phyloP scores from a whole-genome alignment of 192 early-diverging fungal genomes.

The Pecoramyces ruminantium region DNA sequence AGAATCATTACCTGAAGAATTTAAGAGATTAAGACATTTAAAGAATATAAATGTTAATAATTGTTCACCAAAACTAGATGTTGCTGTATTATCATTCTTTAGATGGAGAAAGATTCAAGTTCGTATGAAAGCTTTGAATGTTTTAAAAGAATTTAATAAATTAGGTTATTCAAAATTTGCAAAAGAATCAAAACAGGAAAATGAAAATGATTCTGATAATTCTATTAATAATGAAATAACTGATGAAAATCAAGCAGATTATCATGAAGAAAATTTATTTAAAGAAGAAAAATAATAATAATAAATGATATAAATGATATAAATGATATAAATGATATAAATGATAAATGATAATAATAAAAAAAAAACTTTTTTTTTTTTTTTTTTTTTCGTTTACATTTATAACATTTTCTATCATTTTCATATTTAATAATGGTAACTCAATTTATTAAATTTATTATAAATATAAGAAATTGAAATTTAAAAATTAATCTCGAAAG shows the following conservation, averaged over 20 bases:
- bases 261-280: neutral
- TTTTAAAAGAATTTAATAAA: neutral
- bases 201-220: neutral
- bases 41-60: neutral
- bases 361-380: no score
- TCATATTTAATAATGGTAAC: no score
- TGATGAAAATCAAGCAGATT: neutral
- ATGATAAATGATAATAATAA: no score
- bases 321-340: no score
- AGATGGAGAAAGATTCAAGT: neutral
- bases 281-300: neutral
- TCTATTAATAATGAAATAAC: neutral
- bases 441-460: no score
- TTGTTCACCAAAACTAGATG: neutral
- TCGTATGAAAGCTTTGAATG: neutral
- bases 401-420: no score
- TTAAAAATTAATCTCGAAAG: no score
- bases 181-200: neutral
- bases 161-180: neutral
- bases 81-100: neutral
- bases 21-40: neutral
- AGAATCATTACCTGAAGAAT: neutral
- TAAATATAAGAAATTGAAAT: no score
- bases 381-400: no score
- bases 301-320: no score